phyloP scores from a whole-genome alignment of 2,329 filamentous ascomycete genomes.

The Fusarium buxicola region DNA sequence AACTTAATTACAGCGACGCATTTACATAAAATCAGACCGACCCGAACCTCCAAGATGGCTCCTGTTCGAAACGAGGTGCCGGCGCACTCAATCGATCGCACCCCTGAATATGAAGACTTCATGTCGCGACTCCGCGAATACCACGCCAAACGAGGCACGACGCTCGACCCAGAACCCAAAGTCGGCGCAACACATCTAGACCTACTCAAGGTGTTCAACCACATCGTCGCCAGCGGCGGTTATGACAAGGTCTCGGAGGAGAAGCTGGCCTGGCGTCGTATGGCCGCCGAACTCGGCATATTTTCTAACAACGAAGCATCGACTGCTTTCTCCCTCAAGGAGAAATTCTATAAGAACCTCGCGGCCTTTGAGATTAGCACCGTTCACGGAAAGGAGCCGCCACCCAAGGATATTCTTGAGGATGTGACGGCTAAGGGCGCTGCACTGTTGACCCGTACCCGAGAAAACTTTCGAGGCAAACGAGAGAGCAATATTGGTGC shows the following conservation, averaged over 20 bases:
- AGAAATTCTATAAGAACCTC: constrained; percentile 89
- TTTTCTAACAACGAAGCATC: constrained; percentile 80
- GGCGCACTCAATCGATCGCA: constrained; percentile 65
- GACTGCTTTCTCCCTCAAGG: constrained; percentile 88
- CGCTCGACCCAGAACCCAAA: constrained; percentile 83
- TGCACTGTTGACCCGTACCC: constrained; percentile 79
- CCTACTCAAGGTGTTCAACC: constrained; percentile 80
- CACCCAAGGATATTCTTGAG: constrained; percentile 88
- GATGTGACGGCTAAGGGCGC: constrained; percentile 88
- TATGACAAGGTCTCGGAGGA: constrained; percentile 88
- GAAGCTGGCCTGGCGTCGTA: constrained; percentile 86
- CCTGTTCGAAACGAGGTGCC: constrained; percentile 53
- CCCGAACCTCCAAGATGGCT: constrained; percentile 45
- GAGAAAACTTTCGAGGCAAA: constrained; percentile 76
- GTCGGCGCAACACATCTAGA: constrained; percentile 82
- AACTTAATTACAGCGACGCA: too few relatives aligned
- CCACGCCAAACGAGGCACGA: constrained; percentile 82
- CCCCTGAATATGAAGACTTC: constrained; percentile 81
- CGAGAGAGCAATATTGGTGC: constrained; percentile 61
- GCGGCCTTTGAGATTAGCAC: constrained; percentile 87
- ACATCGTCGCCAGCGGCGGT: constrained; percentile 80
- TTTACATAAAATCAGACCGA: constrained; percentile 1
- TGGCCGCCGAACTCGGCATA: constrained; percentile 81
- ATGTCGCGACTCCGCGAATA: constrained; percentile 78
- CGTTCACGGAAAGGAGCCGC: constrained; percentile 82